A percentile compares a stretch with the other conserved stretches of the same genome.
Evolutionary conservation across 192 early-diverging fungal species (phyloP).

Genomic region (Funneliformis mosseae): DNA sequence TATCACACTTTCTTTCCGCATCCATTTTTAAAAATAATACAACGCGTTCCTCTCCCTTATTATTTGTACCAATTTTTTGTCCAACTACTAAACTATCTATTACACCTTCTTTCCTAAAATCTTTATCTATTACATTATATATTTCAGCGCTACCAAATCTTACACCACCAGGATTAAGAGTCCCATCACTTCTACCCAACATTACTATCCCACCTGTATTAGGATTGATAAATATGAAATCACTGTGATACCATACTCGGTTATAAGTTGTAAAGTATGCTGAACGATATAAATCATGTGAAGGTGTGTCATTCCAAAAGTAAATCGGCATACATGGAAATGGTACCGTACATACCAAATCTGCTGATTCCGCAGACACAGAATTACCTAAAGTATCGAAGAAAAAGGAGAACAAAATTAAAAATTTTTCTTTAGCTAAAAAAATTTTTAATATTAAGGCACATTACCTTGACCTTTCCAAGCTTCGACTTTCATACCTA

Average conservation of each 20-base stretch:
- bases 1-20: constrained; percentile 56
- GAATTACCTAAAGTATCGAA: constrained; percentile 51
- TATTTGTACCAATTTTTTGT: constrained; percentile 61
- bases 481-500: constrained; percentile 95
- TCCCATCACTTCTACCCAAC: constrained; percentile 92
- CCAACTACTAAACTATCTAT: constrained; percentile 89
- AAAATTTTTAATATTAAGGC: background rate
- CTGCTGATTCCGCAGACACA: constrained; percentile 75
- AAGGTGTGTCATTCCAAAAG: constrained; percentile 84
- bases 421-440: background rate
- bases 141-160: constrained; percentile 94
- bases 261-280: constrained; percentile 90
- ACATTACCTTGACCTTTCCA: constrained; percentile 68
- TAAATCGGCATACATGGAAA: constrained; percentile 98
- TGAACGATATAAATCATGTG: constrained; percentile 70
- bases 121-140: constrained; percentile 90
- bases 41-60: constrained; percentile 86
- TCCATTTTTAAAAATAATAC: constrained; percentile 89
- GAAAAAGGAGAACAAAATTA: background rate
- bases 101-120: constrained; percentile 58
- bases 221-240: constrained; percentile 86
- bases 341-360: constrained; percentile 88
- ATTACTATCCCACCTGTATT: constrained; percentile 90
- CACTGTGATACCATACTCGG: constrained; percentile 95
- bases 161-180: constrained; percentile 90